Base-by-base conservation (phyloP, 768 basidiomycete genomes). In the Mycena indigotica region DNA sequence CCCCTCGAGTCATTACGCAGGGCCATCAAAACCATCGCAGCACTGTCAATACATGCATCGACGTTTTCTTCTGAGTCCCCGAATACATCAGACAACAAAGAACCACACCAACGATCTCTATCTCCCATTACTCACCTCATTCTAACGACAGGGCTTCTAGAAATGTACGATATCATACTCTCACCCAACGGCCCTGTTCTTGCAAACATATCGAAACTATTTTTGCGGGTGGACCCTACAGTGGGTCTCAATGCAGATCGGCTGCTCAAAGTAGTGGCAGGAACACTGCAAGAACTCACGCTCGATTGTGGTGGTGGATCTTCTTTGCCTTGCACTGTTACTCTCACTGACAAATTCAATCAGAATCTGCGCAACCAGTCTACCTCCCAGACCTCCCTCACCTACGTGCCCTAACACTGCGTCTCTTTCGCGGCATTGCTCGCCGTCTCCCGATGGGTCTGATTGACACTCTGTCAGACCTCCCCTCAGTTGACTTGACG, bases 341-440 rank as follows among this genome's bases (percentile, higher is more conserved):
- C 23, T 12, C n/a, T n/a, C n/a, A n/a, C n/a, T n/a, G n/a, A n/a
- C n/a, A n/a, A n/a, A n/a, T n/a, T n/a, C n/a, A n/a, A n/a, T n/a
- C n/a, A n/a, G n/a, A n/a, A n/a, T n/a, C n/a, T n/a, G n/a, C n/a
- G n/a, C n/a, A 39, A 23, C 50, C 50, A 1, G 13, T 52, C 17
- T 10, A 26, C 29, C 57, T 62, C 39, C 57, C 57, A 4, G 25
- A 40, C 5, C 57, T 53, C 8, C 51, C 61, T 2, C 40, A 52
- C n/a, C 39, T 62, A 2, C 53, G 38, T 25, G 19, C 44, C 13
- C n/a, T 62, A 5, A 53, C 45, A 1, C 28, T 58, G 19, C 50
- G 39, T 45, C 41, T 62, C 5, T 49, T 30, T 32, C 45, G 23
- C 12, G 50, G 45, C 21, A 35, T 56, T 26, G 23, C 41, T 5